Evolutionary conservation across 1,284 basidiomycete genomes (phyloP).

Genomic region (Baeospora myosura): DNA sequence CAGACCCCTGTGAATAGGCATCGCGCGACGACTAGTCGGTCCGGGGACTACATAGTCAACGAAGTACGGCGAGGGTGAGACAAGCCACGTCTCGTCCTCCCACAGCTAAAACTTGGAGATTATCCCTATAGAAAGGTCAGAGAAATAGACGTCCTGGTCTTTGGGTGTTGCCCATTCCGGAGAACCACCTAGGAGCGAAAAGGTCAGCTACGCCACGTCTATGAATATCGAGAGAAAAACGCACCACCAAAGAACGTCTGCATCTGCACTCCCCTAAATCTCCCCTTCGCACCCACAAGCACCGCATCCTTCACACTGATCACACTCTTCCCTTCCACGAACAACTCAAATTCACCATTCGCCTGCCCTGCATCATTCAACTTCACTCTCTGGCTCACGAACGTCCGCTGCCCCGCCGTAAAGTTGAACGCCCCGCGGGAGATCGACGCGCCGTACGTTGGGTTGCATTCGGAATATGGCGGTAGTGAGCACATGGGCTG

Average conservation of each 20-base stretch:
- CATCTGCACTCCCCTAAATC: neutral
- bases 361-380: neutral
- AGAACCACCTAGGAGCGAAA: neutral
- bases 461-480: constrained; percentile 1
- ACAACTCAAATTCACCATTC: neutral
- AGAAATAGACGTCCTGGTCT: constrained; percentile 15
- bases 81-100: too few relatives aligned
- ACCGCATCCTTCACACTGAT: neutral
- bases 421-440: neutral
- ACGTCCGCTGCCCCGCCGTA: neutral
- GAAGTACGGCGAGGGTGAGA: too few relatives aligned
- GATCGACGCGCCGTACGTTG: neutral
- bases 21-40: too few relatives aligned
- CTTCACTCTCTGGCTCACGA: neutral
- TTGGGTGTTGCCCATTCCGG: constrained; percentile 13
- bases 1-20: too few relatives aligned
- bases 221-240: neutral
- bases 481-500: neutral
- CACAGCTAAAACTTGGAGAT: constrained; percentile 1
- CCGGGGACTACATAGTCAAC: too few relatives aligned
- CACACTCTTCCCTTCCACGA: constrained; percentile 2
- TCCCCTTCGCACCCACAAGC: neutral
- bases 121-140: constrained; percentile 11
- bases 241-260: constrained; percentile 3
- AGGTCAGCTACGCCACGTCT: too few relatives aligned